Percentiles rank a stretch among this genome's conserved stretches.
Evolutionary conservation across 148 eudicot species (phyloP).

Genomic region (Salicornia ramosissima): DNA sequence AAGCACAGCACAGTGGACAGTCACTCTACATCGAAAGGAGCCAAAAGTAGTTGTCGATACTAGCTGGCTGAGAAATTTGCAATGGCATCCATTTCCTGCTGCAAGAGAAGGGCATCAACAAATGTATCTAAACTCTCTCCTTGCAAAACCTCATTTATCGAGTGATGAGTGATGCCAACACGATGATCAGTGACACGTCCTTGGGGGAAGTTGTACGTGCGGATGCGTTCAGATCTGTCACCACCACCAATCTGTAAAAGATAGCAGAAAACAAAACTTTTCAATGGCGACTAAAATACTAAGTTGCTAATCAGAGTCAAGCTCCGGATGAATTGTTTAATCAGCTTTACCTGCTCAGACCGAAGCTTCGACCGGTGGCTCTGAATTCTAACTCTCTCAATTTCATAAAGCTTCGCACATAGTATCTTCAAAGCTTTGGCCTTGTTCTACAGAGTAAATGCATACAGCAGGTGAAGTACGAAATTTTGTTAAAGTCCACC

Average conservation of each 20-base stretch:
- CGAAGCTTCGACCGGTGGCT: constrained; percentile 68
- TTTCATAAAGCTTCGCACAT: constrained; percentile 81
- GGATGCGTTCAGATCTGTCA: constrained; percentile 96
- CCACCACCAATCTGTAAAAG: constrained; percentile 79
- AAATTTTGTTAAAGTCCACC: background rate
- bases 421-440: constrained; percentile 87
- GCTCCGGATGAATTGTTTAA: background rate
- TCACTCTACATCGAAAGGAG: background rate
- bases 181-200: constrained; percentile 98
- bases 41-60: background rate
- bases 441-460: constrained; percentile 54
- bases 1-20: background rate
- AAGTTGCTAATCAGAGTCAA: background rate
- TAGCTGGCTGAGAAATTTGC: constrained; percentile 51
- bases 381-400: constrained; percentile 65
- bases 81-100: constrained; percentile 87
- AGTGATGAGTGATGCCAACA: constrained; percentile 77
- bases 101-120: constrained; percentile 76
- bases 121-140: constrained; percentile 77
- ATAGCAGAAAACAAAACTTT: background rate
- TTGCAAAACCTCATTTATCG: constrained; percentile 64
- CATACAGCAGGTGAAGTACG: background rate
- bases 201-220: constrained; percentile 95
- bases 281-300: background rate
- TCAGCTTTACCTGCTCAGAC: constrained; percentile 58